Conservation (phyloP, 192 early-diverging fungal species). For the Funneliformis geosporum region DNA sequence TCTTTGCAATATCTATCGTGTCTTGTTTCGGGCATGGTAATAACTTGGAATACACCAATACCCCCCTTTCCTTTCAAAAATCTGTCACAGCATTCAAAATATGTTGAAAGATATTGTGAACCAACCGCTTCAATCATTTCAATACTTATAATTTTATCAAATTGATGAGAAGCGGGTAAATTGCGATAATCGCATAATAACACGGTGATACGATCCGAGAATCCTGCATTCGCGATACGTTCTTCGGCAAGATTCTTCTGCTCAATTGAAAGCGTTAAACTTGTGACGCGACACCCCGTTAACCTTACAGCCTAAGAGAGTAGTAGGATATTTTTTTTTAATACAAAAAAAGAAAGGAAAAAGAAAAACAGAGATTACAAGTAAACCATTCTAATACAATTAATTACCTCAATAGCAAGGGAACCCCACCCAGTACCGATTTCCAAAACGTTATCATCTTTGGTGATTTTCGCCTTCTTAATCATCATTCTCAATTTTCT, state of each 20-base stretch:
- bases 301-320: conserved; percentile 54
- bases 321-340: too few species aligned
- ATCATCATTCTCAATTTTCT: conserved; percentile 65
- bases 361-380: too few species aligned
- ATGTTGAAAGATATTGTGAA: conserved; percentile 60
- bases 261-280: conserved; percentile 66
- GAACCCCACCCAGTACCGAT: conserved; percentile 77
- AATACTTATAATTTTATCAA: conserved; percentile 68
- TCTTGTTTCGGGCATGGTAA: conserved; percentile 70
- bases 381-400: too few species aligned
- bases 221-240: conserved; percentile 58
- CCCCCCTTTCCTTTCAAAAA: conserved; percentile 60
- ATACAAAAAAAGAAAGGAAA: too few species aligned
- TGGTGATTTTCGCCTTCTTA: conserved; percentile 51
- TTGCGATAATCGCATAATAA: conserved; percentile 70
- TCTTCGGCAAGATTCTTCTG: conserved; percentile 66
- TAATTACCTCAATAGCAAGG: conserved; percentile 62
- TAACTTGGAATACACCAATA: conserved; percentile 62
- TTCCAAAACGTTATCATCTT: conserved; percentile 65
- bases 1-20: conserved; percentile 57
- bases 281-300: conserved; percentile 60
- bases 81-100: conserved; percentile 60
- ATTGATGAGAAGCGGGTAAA: conserved; percentile 56
- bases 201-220: conserved; percentile 57
- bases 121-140: conserved; percentile 83